Evolutionary conservation across 148 eudicot genomes (phyloP).

Genomic region (Nyssa sinensis): DNA sequence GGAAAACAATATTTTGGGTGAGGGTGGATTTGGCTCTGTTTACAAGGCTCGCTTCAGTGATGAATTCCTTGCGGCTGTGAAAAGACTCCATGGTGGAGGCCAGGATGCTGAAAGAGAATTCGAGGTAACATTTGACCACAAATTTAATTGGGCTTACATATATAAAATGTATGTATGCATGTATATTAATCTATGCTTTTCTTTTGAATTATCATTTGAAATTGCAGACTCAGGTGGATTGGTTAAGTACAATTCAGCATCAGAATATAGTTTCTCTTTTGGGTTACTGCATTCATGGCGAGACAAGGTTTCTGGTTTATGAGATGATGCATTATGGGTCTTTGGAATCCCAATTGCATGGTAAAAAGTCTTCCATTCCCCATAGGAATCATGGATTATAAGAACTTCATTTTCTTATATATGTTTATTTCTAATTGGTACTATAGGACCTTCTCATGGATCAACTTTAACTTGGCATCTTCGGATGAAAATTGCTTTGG

Average conservation of each 20-base stretch:
- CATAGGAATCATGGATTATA: neutral
- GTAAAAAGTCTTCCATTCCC: slow-evolving; percentile 29
- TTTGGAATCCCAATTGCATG: slow-evolving; percentile 70
- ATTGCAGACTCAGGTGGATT: slow-evolving; percentile 73
- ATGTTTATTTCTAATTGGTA: neutral
- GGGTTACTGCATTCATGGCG: slow-evolving; percentile 60
- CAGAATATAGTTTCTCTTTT: slow-evolving; percentile 64
- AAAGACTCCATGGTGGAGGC: slow-evolving; percentile 39
- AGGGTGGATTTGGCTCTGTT: slow-evolving; percentile 54
- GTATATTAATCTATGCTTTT: neutral
- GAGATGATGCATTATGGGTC: slow-evolving; percentile 88
- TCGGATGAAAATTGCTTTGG: slow-evolving; percentile 80
- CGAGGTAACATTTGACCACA: slow-evolving; percentile 41
- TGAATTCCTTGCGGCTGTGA: slow-evolving; percentile 51
- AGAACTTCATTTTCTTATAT: neutral
- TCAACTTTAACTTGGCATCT: slow-evolving; percentile 63
- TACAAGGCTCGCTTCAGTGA: slow-evolving; percentile 63
- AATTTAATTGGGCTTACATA: neutral
- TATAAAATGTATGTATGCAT: neutral
- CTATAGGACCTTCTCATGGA: slow-evolving; percentile 53
- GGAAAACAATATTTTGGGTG: slow-evolving; percentile 50
- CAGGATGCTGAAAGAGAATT: slow-evolving; percentile 54
- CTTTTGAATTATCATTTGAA: neutral
- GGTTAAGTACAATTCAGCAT: slow-evolving; percentile 67
- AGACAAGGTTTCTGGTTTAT: slow-evolving; percentile 60